Percentiles rank a stretch among this genome's conserved stretches.
phyloP scores from a whole-genome alignment of 179 eudicot species.

The Dionaea muscipula region DNA sequence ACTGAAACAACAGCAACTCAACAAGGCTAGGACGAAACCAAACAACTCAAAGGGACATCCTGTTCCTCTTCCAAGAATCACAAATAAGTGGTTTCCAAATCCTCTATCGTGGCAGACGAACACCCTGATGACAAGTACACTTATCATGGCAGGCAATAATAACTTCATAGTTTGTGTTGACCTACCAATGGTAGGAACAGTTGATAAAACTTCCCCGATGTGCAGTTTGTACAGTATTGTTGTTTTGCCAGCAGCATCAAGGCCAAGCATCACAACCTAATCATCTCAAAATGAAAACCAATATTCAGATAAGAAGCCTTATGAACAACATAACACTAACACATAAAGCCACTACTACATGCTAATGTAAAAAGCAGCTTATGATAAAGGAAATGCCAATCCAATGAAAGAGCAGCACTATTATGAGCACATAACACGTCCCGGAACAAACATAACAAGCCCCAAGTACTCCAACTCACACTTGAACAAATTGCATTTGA shows the following conservation, averaged over 20 bases:
- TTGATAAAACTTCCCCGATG: constrained; percentile 86
- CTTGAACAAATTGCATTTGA: neutral
- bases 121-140: neutral
- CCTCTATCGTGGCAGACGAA: too few species aligned
- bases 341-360: neutral
- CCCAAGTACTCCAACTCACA: neutral
- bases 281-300: neutral
- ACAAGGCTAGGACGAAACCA: too few species aligned
- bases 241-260: constrained; percentile 95
- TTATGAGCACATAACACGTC: too few species aligned
- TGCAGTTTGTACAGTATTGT: constrained; percentile 90
- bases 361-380: neutral
- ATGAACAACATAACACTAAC: neutral
- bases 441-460: too few species aligned
- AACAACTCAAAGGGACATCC: neutral
- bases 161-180: neutral
- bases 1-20: neutral
- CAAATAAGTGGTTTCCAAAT: neutral
- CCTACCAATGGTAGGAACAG: constrained; percentile 92
- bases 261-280: constrained; percentile 94
- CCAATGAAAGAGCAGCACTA: too few species aligned
- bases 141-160: neutral
- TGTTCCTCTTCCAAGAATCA: neutral
- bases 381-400: too few species aligned
- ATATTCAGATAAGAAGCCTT: neutral